Evolutionary conservation across 305 asterid species (phyloP), one percentile per base, ranked within the genome.

Genomic region (Fraxinus ornus): DNA sequence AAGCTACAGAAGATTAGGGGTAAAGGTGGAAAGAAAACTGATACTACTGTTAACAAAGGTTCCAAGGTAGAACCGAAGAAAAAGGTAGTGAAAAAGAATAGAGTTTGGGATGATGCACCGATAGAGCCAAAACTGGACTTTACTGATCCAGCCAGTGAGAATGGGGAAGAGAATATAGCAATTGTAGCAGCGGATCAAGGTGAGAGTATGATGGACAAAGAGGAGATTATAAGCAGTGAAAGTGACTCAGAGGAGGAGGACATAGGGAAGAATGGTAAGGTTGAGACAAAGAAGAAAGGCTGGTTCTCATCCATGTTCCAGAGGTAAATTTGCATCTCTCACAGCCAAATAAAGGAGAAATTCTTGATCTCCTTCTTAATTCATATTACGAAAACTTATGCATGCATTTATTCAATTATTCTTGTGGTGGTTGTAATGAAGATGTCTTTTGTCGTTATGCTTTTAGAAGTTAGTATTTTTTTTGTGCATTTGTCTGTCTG

Each of bases 181-280:
- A 93, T 88, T 85, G 92, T 91, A 49, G 90, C 89, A 37, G 86
- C 87, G 80, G 92, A 87, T 86, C 88, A 86, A 64, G 98, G 96
- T 71, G 95, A 91, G 90, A 95, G 99, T 88, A 91, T 91, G 98
- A 95, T 95, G 98, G 99, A 95, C 89, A 90, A 80, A 86, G 98
- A 94, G 79, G 99, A 95, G 89, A 84, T 89, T 55, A 12, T 93
- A 81, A 92, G 94, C 83, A 92, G 97, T 81, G 98, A 94, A 57
- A 91, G 93, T 83, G 98, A 94, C 44, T 75, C 80, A 21, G 99
- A 95, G 75, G 93, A 90, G 79, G 91, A 91, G 76, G 93, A 89
- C 15, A 78, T 85, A 2, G 90, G 83, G 55, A 90, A 91, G 87
- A 90, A 84, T 72, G 76, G 64, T 49, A 90, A 86, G 88, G 88